Evolutionary conservation across 768 basidiomycete genomes (phyloP), one percentile per base, ranked within the genome.

Genomic region (Lactifluus subvellereus): DNA sequence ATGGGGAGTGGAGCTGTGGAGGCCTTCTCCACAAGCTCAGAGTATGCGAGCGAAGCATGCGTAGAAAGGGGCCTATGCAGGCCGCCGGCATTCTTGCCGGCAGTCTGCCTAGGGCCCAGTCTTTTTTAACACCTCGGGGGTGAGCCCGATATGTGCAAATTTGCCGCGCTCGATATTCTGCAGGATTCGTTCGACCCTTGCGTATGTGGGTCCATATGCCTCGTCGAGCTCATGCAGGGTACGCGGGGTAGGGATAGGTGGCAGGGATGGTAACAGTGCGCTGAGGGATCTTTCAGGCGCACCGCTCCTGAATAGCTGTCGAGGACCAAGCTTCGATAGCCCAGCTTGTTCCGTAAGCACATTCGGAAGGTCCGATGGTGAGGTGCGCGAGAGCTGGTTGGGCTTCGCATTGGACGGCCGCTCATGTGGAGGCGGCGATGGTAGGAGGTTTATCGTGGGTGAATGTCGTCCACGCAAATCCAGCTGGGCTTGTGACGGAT

Each of bases 141-240:
- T 57, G 40, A 62, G 49, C 61, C 61, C 61, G 35, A 62, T 5
- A 22, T 33, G 61, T 22, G 32, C 49, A 3, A 13, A 30, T 8
- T 45, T 45, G n/a, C 55, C 55, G 1, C 32, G 11, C 35, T 50
- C 32, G 11, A 57, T 40, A n/a, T 18, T 27, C 8, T 20, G 30
- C 3, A 62, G n/a, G 9, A 62, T 57, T 2, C 20, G 54, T 45
- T 57, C 61, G 38, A 62, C 35, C 5, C 49, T 50, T 14, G 54
- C 54, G 22, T 43, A 57, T 11, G 61, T 57, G 9, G 54, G 48
- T 6, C 38, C 54, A 22, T 62, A 62, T 30, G 61, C 61, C 30
- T 62, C 61, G 22, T 62, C 61, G 16, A 62, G 33, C 32, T 62
- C 61, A 33, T 50, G 49, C 20, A 62, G 40, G 4, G 61, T 57